Conservation (phyloP, 2,329 filamentous ascomycete genomes). For the Talaromyces sp. region DNA sequence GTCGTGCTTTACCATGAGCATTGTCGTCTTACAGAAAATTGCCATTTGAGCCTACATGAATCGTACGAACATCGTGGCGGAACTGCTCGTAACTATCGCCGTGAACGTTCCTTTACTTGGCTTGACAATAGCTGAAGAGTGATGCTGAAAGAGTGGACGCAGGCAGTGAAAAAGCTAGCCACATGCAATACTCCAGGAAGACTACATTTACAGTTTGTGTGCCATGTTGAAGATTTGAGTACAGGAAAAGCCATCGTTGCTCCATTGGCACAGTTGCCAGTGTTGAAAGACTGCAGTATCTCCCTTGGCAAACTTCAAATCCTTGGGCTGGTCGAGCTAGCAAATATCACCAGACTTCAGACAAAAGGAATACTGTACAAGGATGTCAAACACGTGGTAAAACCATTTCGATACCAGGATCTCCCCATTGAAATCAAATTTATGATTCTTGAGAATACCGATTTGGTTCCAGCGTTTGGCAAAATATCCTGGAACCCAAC, state of each 20-base stretch:
- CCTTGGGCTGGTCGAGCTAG: neutral
- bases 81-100: too few relatives aligned
- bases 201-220: neutral
- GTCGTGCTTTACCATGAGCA: neutral
- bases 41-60: too few relatives aligned
- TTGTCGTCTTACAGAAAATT: neutral
- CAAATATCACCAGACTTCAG: neutral
- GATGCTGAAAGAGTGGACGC: neutral
- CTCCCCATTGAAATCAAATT: neutral
- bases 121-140: too few relatives aligned
- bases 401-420: neutral
- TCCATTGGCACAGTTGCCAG: neutral
- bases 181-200: neutral
- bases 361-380: neutral
- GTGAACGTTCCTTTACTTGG: too few relatives aligned
- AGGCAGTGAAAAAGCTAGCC: neutral
- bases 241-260: neutral
- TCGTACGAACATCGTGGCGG: too few relatives aligned
- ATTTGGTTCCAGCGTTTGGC: neutral
- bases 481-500: neutral
- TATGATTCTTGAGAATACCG: neutral
- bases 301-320: neutral
- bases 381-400: neutral
- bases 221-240: neutral
- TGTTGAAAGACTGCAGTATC: neutral